phyloP scores from a whole-genome alignment of 768 basidiomycete species.

The Clitopilus passeckerianus region DNA sequence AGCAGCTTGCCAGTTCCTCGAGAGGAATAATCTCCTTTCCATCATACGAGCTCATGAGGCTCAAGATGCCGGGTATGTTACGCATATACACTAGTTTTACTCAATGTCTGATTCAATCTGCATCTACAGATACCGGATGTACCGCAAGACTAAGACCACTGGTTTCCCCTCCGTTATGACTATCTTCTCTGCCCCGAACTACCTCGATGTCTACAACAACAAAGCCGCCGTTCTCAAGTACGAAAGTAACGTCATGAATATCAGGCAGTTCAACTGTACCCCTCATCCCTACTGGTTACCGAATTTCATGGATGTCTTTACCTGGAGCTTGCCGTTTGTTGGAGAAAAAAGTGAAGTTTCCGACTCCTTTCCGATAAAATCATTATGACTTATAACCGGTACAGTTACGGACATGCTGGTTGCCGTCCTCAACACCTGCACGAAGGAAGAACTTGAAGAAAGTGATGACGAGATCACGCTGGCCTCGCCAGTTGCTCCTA shows the following conservation, averaged over 20 bases:
- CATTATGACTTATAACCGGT: conserved; percentile 1
- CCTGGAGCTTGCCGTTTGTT: conserved; percentile 97
- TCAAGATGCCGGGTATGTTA: conserved; percentile 89
- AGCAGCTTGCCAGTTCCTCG: conserved; percentile 95
- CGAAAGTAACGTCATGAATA: conserved; percentile 98
- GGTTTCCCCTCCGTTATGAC: conserved; percentile 99
- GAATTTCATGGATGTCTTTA: conserved; percentile 99
- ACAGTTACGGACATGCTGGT: conserved; percentile 98
- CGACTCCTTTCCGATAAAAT: background rate
- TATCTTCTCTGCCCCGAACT: conserved; percentile 98
- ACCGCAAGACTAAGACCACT: conserved; percentile 96
- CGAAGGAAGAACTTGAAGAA: conserved; percentile 94
- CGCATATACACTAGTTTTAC: background rate
- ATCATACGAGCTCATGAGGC: conserved; percentile 99
- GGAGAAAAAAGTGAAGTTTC: conserved; percentile 85
- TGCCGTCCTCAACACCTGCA: conserved; percentile 92
- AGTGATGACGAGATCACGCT: conserved; percentile 51
- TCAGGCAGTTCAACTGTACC: conserved; percentile 95
- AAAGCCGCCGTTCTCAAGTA: conserved; percentile 99
- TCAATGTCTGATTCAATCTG: conserved; percentile 4
- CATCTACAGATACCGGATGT: conserved; percentile 83
- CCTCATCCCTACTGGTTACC: conserved; percentile 98
- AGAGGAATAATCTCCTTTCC: conserved; percentile 92
- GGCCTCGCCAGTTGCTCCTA: conserved; percentile 34
- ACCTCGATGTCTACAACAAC: conserved; percentile 98